phyloP scores from a whole-genome alignment of 106 monocot genomes.

The Acorus calamus region DNA sequence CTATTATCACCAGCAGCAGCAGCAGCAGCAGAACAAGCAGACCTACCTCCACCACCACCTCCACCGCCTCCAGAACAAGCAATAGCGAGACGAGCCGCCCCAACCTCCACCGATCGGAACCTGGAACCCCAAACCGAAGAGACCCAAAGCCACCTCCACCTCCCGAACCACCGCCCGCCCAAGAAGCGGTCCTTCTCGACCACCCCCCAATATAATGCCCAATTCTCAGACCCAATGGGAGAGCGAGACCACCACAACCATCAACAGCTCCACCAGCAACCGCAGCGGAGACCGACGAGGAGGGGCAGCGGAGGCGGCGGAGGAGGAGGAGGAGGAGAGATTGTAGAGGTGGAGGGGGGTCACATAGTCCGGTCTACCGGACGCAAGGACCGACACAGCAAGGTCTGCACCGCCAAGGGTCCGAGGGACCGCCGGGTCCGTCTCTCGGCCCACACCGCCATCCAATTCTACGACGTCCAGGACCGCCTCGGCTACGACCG shows the following conservation, averaged over 20 bases:
- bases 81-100: conserved; percentile 5
- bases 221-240: conserved; percentile 29
- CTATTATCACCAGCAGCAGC: conserved; percentile 1
- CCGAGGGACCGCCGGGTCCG: conserved; percentile 82
- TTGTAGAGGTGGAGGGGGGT: conserved; percentile 72
- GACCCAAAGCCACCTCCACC: conserved; percentile 15
- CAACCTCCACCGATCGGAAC: conserved; percentile 1
- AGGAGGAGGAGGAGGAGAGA: too few relatives aligned
- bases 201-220: conserved; percentile 40
- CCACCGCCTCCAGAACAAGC: not conserved
- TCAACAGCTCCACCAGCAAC: conserved; percentile 3
- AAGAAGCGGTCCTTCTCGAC: conserved; percentile 20
- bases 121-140: conserved; percentile 11
- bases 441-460: conserved; percentile 84
- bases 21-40: conserved; percentile 19
- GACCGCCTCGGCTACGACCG: conserved; percentile 91
- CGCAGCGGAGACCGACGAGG: conserved; percentile 5
- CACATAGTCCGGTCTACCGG: conserved; percentile 91
- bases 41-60: conserved; percentile 11
- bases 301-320: conserved; percentile 1
- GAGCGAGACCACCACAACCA: conserved; percentile 16
- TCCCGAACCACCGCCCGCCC: not conserved
- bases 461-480: conserved; percentile 97
- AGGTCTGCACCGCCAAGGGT: conserved; percentile 92
- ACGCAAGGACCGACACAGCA: conserved; percentile 92